Conservation (phyloP, 2,329 filamentous ascomycete genomes). For the Claviceps pazoutovae region DNA sequence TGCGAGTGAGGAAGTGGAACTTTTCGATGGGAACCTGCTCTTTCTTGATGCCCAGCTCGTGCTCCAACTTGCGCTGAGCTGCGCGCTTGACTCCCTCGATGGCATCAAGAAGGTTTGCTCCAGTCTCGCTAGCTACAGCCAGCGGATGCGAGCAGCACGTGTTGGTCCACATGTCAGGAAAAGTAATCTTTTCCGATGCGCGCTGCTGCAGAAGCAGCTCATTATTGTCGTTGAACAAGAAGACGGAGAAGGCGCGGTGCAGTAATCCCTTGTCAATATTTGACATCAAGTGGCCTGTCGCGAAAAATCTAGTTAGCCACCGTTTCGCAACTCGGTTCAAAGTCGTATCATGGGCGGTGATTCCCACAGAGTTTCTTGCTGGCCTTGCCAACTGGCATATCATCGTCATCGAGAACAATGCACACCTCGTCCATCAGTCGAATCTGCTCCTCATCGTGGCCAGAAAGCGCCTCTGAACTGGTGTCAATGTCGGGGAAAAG, state of each 20-base stretch:
- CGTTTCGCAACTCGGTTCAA: not conserved
- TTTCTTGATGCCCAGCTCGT: constrained; percentile 84
- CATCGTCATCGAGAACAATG: constrained; percentile 88
- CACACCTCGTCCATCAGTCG: constrained; percentile 97
- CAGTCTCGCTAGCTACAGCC: constrained; percentile 82
- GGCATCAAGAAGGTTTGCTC: constrained; percentile 64
- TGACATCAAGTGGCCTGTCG: constrained; percentile 84
- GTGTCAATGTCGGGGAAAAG: constrained; percentile 77
- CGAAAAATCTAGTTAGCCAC: not conserved
- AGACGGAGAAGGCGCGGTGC: constrained; percentile 94
- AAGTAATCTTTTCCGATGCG: constrained; percentile 93
- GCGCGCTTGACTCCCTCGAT: constrained; percentile 80
- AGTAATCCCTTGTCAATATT: constrained; percentile 95
- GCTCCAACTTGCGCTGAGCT: constrained; percentile 82
- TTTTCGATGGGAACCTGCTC: constrained; percentile 82
- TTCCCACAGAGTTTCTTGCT: constrained; percentile 92
- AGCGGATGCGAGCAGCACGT: constrained; percentile 98
- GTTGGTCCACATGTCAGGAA: constrained; percentile 99
- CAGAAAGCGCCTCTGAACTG: constrained; percentile 60
- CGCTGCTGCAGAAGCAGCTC: constrained; percentile 90
- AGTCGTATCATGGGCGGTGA: not conserved
- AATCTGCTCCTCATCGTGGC: constrained; percentile 96
- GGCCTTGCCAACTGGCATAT: constrained; percentile 83
- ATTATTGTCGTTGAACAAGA: constrained; percentile 91
- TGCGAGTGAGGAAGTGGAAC: constrained; percentile 88